Evolutionary conservation across 1,139 yeast species (phyloP), one percentile per base, ranked within the genome.

Genomic region (Candida sanyaensis): DNA sequence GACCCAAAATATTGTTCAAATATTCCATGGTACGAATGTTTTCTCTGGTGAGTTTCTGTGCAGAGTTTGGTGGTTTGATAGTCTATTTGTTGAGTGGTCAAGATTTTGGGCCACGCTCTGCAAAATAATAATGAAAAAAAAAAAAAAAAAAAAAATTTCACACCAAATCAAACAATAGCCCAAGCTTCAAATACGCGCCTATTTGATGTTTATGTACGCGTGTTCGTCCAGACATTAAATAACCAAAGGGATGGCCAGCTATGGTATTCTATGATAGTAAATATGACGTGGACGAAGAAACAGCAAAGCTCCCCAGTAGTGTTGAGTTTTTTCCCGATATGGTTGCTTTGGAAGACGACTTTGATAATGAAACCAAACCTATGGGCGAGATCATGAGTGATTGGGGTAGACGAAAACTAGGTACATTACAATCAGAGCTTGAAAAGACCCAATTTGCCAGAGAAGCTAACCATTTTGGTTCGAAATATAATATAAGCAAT

Each of bases 1-100:
- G 66, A 8, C 56, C 56, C 46, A 75, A 60, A 12, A 73, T 69
- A 52, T 66, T 71, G 55, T 71, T 73, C 48, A 75, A 55, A 59
- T 72, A 73, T 44, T 72, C 77, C 78, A 73, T 73, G 9, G 38
- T 31, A 5, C 23, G 45, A 12, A 23, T 21, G 42, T 26, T 8
- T 17, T 4, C 30, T n/a, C 13, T n/a, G 38, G 32, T 32, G 23
- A n/a, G 29, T 13, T 13, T 23, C 23, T 41, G 36, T 11, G 32
- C n/a, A 40, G 24, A 28, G 31, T 30, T 28, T 8, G 33, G 29
- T 30, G 2, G 33, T n/a, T 29, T 21, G 21, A 3, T 17, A 17
- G 21, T 12, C 31, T 13, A 9, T n/a, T 17, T 32, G 23, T 27
- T 37, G 44, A 11, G 46, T 30, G 32, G 43, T 41, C 28, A 23